Conservation (phyloP, 768 basidiomycete species). For the Butyriboletus loyo region DNA sequence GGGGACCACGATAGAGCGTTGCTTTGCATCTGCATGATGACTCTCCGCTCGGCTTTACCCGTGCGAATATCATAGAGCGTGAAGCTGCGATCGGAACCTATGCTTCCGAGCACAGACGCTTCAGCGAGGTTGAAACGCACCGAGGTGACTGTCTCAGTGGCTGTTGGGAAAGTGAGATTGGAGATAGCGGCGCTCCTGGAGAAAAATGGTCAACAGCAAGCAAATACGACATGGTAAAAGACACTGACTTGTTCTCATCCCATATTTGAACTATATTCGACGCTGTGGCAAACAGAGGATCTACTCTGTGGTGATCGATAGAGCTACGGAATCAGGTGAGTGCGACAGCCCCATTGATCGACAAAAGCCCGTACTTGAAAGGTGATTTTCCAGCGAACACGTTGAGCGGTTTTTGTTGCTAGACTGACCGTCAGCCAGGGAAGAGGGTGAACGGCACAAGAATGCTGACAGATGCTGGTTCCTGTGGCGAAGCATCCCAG, state of each 20-base stretch:
- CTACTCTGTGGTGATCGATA: constrained; percentile 90
- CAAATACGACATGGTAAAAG: neutral
- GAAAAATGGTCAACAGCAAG: constrained; percentile 8
- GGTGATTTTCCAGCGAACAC: constrained; percentile 84
- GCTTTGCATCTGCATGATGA: constrained; percentile 92
- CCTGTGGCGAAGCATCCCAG: constrained; percentile 54
- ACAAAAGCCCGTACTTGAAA: constrained; percentile 67
- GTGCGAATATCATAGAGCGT: constrained; percentile 96
- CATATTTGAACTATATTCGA: constrained; percentile 93
- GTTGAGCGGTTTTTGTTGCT: constrained; percentile 58
- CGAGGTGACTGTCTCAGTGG: constrained; percentile 83
- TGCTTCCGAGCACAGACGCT: constrained; percentile 89
- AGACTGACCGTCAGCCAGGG: constrained; percentile 4
- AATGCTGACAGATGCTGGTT: constrained; percentile 38
- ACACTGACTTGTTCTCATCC: constrained; percentile 86
- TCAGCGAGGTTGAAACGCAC: constrained; percentile 95
- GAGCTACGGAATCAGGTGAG: constrained; percentile 47
- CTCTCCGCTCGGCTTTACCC: constrained; percentile 88
- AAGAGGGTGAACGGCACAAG: neutral
- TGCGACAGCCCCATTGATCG: neutral
- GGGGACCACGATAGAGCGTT: constrained; percentile 96
- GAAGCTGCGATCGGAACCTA: constrained; percentile 94
- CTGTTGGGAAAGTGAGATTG: constrained; percentile 81
- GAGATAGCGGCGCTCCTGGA: constrained; percentile 78
- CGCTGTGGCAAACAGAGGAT: constrained; percentile 90